Conservation (phyloP, 768 basidiomycete species). For the Russula foetens region DNA sequence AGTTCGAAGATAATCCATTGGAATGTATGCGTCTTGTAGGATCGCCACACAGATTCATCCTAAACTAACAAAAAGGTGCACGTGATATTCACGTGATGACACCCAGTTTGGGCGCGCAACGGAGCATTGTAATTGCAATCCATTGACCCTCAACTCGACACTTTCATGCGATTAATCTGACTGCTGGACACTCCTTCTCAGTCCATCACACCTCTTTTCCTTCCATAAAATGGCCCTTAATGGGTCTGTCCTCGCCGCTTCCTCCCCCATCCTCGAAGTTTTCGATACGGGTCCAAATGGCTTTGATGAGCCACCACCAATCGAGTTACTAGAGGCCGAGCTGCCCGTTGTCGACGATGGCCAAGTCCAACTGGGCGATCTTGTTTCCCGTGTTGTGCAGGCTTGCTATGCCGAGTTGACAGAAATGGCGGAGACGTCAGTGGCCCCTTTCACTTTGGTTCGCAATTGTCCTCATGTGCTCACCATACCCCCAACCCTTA, state of each 20-base stretch:
- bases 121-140: too few relatives aligned
- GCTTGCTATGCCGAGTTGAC: constrained; percentile 76
- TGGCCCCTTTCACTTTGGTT: constrained; percentile 2
- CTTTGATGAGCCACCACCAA: constrained; percentile 30
- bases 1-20: constrained; percentile 77
- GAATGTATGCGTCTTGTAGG: background rate
- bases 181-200: background rate
- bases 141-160: background rate
- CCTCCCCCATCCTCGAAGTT: constrained; percentile 14
- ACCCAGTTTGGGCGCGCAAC: too few relatives aligned
- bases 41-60: too few relatives aligned
- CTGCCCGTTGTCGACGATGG: constrained; percentile 67
- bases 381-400: constrained; percentile 70
- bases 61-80: too few relatives aligned
- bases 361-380: constrained; percentile 62
- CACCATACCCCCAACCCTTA: constrained; percentile 26
- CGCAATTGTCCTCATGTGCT: background rate
- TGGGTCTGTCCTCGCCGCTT: constrained; percentile 1
- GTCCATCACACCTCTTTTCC: background rate
- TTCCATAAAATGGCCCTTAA: constrained; percentile 11
- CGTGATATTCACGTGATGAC: too few relatives aligned
- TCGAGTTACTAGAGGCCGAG: constrained; percentile 62
- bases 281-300: constrained; percentile 25
- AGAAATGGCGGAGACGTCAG: constrained; percentile 83
- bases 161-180: background rate